A percentile compares a stretch with the other conserved stretches of the same genome.
phyloP scores from a whole-genome alignment of 2,329 filamentous ascomycete genomes.

The Gaeumannomyces sp. region DNA sequence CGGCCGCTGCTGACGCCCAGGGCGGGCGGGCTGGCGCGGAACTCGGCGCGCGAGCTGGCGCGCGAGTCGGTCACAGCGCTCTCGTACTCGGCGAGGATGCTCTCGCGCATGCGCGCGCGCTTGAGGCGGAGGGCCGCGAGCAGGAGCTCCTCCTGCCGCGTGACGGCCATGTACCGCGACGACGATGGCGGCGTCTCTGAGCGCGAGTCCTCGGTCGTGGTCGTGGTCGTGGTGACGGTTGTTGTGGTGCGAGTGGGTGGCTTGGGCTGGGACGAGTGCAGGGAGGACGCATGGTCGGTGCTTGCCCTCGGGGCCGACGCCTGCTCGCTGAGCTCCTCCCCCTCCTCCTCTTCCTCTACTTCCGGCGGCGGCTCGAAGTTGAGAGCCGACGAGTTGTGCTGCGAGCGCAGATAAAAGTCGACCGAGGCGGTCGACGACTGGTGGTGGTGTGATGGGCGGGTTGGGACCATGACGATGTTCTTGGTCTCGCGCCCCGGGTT shows the following conservation, averaged over 20 bases:
- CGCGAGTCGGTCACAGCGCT: slow-evolving; percentile 20
- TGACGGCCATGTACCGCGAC: slow-evolving; percentile 45
- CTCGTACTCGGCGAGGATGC: slow-evolving; percentile 36
- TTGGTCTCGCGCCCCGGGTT: slow-evolving; percentile 29
- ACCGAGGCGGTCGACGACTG: slow-evolving; percentile 32
- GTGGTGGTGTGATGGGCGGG: slow-evolving; percentile 10
- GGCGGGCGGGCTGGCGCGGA: not conserved
- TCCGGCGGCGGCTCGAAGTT: not conserved
- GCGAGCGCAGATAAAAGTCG: slow-evolving; percentile 40
- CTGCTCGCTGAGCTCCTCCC: not conserved
- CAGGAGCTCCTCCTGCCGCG: slow-evolving; percentile 52
- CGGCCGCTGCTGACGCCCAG: not conserved
- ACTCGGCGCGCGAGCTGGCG: not conserved
- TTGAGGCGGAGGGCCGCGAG: slow-evolving; percentile 51
- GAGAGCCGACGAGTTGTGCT: slow-evolving; percentile 14
- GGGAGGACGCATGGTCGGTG: slow-evolving; percentile 24
- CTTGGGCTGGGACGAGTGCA: slow-evolving; percentile 22
- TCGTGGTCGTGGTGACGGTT: slow-evolving; percentile 12
- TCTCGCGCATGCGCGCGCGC: slow-evolving; percentile 48
- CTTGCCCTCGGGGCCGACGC: not conserved
- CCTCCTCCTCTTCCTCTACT: not conserved
- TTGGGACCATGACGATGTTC: slow-evolving; percentile 30
- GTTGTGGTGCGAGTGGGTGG: slow-evolving; percentile 12
- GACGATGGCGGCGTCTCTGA: not conserved
- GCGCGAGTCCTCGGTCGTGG: slow-evolving; percentile 26